These are phyloP conservation scores for Striga hermonthica DNA, from an alignment of 305 asterid genomes.

Conservation along the genomic window DNA sequence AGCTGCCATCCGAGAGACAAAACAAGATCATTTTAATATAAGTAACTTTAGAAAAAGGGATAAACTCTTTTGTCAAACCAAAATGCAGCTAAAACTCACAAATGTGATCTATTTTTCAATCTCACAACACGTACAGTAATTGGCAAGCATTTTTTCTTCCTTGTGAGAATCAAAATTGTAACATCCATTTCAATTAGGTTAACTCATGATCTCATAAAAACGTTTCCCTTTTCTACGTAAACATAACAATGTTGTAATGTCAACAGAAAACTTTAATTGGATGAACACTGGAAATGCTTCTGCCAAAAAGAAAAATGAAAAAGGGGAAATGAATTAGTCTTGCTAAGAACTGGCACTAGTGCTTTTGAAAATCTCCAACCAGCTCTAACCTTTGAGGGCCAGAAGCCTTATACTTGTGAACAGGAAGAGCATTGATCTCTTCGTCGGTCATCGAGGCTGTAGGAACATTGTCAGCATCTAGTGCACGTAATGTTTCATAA, in stretches of 20 bases:
- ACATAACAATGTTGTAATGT: no score
- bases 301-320: background rate
- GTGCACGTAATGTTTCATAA: slow-evolving; percentile 86
- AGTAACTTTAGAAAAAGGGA: background rate
- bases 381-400: slow-evolving; percentile 61
- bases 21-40: slow-evolving; percentile 15
- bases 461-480: slow-evolving; percentile 83
- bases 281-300: background rate
- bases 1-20: slow-evolving; percentile 40
- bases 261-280: background rate
- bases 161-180: no score
- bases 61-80: slow-evolving; percentile 15
- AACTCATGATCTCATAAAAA: no score
- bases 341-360: no score
- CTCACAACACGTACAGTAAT: background rate
- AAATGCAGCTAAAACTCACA: slow-evolving; percentile 1
- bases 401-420: slow-evolving; percentile 81
- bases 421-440: slow-evolving; percentile 93
- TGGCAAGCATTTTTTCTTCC: no score
- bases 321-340: no score
- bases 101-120: slow-evolving; percentile 9
- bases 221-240: no score
- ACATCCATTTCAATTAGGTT: no score
- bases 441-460: slow-evolving; percentile 88
- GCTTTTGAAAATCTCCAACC: background rate